Evolutionary conservation across 345 rosid species (phyloP).

Genomic region (rapeseed (Brassica napus)): DNA sequence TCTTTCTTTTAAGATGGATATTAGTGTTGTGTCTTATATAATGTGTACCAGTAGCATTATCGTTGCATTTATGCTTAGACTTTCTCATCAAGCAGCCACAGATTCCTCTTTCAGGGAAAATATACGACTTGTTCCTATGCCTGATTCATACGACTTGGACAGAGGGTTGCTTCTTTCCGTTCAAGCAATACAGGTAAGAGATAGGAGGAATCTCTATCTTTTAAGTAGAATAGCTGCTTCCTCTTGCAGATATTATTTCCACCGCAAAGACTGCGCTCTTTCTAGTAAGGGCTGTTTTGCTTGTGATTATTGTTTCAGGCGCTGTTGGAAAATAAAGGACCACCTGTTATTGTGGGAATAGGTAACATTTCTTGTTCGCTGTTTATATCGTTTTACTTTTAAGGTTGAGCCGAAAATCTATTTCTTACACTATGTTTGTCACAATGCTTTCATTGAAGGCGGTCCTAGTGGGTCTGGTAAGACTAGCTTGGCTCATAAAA

Average conservation of each 20-base stretch:
- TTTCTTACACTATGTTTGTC: not conserved
- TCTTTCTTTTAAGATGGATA: conserved; percentile 26
- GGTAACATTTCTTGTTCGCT: conserved; percentile 52
- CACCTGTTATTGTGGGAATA: conserved; percentile 90
- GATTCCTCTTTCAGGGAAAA: conserved; percentile 96
- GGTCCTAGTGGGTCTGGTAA: conserved; percentile 99
- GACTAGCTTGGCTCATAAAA: conserved; percentile 98
- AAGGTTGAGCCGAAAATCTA: not conserved
- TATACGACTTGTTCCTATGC: conserved; percentile 88
- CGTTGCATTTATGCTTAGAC: conserved; percentile 49
- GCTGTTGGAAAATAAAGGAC: conserved; percentile 88
- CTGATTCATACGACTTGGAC: conserved; percentile 95
- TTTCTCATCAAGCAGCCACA: conserved; percentile 97
- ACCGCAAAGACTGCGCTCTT: not conserved
- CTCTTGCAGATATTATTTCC: conserved; percentile 15
- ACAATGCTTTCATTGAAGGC: conserved; percentile 55
- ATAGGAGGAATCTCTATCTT: conserved; percentile 19
- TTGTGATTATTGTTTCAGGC: conserved; percentile 58
- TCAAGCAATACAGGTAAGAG: conserved; percentile 93
- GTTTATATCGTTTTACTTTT: not conserved
- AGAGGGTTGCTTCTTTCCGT: conserved; percentile 98
- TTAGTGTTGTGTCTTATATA: conserved; percentile 6
- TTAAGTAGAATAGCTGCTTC: conserved; percentile 9
- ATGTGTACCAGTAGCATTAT: conserved; percentile 29
- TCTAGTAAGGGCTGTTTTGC: conserved; percentile 18